Conservation (phyloP, 2,329 filamentous ascomycete genomes). For the Epichloe baconii region DNA sequence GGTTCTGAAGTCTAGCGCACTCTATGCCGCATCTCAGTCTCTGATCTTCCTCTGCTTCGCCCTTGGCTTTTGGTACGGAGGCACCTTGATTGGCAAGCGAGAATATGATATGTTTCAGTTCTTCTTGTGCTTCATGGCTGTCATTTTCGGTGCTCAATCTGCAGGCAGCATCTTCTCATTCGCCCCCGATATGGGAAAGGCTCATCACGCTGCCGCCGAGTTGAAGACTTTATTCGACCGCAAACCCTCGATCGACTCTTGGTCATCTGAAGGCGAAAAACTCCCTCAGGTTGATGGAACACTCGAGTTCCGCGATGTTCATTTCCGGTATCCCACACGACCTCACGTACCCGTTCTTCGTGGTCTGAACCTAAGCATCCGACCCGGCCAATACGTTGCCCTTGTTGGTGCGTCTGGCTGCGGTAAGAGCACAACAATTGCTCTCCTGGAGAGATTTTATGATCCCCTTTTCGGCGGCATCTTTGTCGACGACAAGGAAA, state of each 20-base stretch:
- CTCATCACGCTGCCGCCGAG: slow-evolving; percentile 67
- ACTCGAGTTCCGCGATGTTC: slow-evolving; percentile 83
- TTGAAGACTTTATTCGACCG: slow-evolving; percentile 77
- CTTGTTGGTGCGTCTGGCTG: slow-evolving; percentile 90
- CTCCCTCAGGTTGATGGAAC: slow-evolving; percentile 56
- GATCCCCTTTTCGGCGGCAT: slow-evolving; percentile 72
- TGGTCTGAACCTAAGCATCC: slow-evolving; percentile 61
- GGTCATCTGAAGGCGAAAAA: slow-evolving; percentile 55
- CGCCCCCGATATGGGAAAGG: slow-evolving; percentile 87
- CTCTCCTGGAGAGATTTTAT: slow-evolving; percentile 87
- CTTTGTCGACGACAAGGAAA: slow-evolving; percentile 71
- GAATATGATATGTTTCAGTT: slow-evolving; percentile 78
- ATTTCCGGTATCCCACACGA: slow-evolving; percentile 87
- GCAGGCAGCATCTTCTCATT: slow-evolving; percentile 84
- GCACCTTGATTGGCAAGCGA: slow-evolving; percentile 53
- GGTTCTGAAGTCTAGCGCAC: slow-evolving; percentile 58
- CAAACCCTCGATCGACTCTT: slow-evolving; percentile 68
- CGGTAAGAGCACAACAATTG: slow-evolving; percentile 89
- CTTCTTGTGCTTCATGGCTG: slow-evolving; percentile 77
- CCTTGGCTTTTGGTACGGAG: slow-evolving; percentile 87
- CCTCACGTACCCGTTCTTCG: slow-evolving; percentile 86
- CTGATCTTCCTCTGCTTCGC: slow-evolving; percentile 74
- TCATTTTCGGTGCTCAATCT: slow-evolving; percentile 87
- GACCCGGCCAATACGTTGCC: slow-evolving; percentile 72
- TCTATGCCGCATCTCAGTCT: slow-evolving; percentile 78